Evolutionary conservation across 2,329 filamentous ascomycete genomes (phyloP), one percentile per base, ranked within the genome.

Genomic region (Epichloe uncinata): DNA sequence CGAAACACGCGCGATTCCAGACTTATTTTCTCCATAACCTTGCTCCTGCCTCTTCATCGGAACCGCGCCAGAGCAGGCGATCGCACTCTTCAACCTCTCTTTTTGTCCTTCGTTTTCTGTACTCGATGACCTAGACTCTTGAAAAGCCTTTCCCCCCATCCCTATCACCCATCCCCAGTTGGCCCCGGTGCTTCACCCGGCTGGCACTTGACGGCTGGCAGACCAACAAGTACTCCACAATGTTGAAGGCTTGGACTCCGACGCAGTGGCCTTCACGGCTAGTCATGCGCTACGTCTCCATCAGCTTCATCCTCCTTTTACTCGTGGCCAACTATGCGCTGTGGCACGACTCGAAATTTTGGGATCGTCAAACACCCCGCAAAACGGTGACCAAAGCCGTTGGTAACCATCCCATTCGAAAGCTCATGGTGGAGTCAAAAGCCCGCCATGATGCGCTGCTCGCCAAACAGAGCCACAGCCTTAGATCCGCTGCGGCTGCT

Each of bases 401-500:
- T 16, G 55, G 58, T 3, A 60, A 61, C 36, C 74, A 79, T 54
- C 73, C 75, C n/a, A 77, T 79, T 54, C 69, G 72, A 54, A 62
- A 64, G 36, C 67, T 78, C 41, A 74, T 78, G 55, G 58, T 61
- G 41, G 66, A 70, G 5, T 73, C 74, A 48, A 69, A 69, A 45
- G 57, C 62, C 35, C 61, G 62, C 15, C 74, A 75, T 54, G 64
- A 68, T 13, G 55, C 59, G 8, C 55, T 71, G 26, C 61, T 78
- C 16, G 57, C 65, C 13, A 66, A 68, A 35, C 69, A 72, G 52
- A 77, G 76, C 35, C 63, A 63, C 51, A 70, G 70, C 15, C 63
- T 84, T 47, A 62, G 66, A 9, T 68, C 73, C 13, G 75, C 78
- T 5, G 77, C 80, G 0, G 65, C 67, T 4, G 73, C 70, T 20